phyloP scores from a whole-genome alignment of 2,329 filamentous ascomycete species.

The Aspergillus phoenicis region DNA sequence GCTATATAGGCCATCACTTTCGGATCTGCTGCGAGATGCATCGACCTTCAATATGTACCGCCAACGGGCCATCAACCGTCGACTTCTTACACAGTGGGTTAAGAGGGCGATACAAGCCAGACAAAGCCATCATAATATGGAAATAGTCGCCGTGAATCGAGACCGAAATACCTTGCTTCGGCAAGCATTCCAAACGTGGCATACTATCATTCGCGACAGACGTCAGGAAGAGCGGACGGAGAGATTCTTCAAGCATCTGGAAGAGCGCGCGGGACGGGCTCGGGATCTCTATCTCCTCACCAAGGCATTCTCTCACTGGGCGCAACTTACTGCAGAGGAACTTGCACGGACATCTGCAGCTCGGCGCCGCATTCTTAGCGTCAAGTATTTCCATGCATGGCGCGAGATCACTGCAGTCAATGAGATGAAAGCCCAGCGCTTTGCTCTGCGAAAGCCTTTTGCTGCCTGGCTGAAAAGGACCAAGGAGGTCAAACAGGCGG shows the following conservation, averaged over 20 bases:
- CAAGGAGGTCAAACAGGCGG: constrained; percentile 37
- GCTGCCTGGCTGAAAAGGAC: constrained; percentile 54
- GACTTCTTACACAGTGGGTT: constrained; percentile 52
- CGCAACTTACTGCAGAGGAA: constrained; percentile 64
- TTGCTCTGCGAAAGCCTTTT: constrained; percentile 59
- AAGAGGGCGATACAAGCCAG: constrained; percentile 44
- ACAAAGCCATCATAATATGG: constrained; percentile 42
- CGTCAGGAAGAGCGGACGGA: constrained; percentile 51
- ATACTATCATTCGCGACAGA: constrained; percentile 42
- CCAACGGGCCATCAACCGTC: constrained; percentile 41
- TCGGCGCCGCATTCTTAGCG: constrained; percentile 69
- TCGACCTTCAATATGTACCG: constrained; percentile 51
- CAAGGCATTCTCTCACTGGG: constrained; percentile 71
- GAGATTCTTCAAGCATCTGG: constrained; percentile 58
- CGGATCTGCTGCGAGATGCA: constrained; percentile 54
- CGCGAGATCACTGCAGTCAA: constrained; percentile 65
- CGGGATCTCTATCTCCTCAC: constrained; percentile 67
- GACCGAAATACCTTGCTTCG: constrained; percentile 56
- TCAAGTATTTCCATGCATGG: constrained; percentile 71
- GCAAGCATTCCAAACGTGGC: constrained; percentile 57
- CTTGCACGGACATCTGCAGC: constrained; percentile 68
- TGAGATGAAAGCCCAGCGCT: constrained; percentile 54
- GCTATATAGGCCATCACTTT: constrained; percentile 53
- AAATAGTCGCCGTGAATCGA: constrained; percentile 50
- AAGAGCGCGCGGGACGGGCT: constrained; percentile 63